Conservation (phyloP, 805 yeast genomes). For the Cyberlindnera sargentensis region DNA sequence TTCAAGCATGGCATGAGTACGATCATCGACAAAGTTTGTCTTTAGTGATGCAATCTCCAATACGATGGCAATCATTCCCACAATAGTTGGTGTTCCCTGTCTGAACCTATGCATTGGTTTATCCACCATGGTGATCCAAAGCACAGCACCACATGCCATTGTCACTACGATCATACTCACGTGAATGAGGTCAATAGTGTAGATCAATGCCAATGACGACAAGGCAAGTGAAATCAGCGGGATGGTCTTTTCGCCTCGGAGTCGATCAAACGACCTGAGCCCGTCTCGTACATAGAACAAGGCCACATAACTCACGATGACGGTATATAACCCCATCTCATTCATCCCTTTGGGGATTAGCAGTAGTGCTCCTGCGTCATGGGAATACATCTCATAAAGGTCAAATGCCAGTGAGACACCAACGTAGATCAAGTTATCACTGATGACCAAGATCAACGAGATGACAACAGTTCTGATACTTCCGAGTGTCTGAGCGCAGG, state of each 20-base stretch:
- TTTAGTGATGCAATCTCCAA: conserved; percentile 30
- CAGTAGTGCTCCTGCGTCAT: neutral
- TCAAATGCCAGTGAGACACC: conserved; percentile 12
- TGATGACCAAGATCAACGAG: conserved; percentile 16
- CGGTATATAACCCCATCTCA: neutral
- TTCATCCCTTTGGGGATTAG: neutral
- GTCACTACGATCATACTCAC: conserved; percentile 22
- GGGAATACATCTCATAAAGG: conserved; percentile 1
- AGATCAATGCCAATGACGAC: neutral
- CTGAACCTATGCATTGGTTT: conserved; percentile 1
- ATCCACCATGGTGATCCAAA: conserved; percentile 16
- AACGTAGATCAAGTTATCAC: conserved; percentile 8
- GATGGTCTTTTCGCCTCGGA: neutral
- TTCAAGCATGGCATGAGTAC: conserved; percentile 9
- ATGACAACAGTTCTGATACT: conserved; percentile 19
- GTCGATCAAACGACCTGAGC: conserved; percentile 13
- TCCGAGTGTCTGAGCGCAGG: conserved; percentile 12
- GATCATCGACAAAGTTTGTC: conserved; percentile 8
- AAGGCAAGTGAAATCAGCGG: neutral
- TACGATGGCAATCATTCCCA: conserved; percentile 27
- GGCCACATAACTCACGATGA: conserved; percentile 1
- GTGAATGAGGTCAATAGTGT: conserved; percentile 6
- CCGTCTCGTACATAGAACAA: conserved; percentile 4
- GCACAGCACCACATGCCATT: conserved; percentile 19
- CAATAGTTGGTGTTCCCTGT: conserved; percentile 15